Percentiles rank a stretch among this genome's conserved stretches.
phyloP scores from a whole-genome alignment of 306 rosid genomes.

The Casuarina equisetifolia region DNA sequence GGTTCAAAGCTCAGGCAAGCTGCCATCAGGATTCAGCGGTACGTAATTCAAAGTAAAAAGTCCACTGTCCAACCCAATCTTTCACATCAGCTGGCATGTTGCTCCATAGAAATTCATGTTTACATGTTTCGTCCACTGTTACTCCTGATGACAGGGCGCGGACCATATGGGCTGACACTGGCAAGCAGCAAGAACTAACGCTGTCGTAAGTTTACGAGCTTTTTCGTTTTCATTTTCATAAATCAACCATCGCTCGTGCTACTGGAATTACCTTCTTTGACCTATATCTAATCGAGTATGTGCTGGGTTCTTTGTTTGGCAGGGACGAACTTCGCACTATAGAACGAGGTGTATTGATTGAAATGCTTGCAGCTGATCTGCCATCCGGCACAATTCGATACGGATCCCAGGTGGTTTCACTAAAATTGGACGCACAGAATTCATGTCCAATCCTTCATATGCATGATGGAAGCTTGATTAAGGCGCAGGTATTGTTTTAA shows the following conservation, averaged over 20 bases:
- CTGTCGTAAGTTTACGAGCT: not conserved
- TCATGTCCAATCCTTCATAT: conserved; percentile 33
- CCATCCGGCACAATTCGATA: conserved; percentile 46
- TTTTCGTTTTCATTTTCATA: not conserved
- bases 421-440: conserved; percentile 36
- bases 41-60: not conserved
- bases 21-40: conserved; percentile 43
- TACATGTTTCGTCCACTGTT: not conserved
- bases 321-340: conserved; percentile 45
- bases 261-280: too few relatives aligned
- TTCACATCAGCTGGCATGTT: too few relatives aligned
- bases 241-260: too few relatives aligned
- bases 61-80: too few relatives aligned
- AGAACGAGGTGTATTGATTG: conserved; percentile 46
- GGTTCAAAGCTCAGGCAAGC: conserved; percentile 45
- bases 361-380: conserved; percentile 37
- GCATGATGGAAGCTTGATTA: conserved; percentile 37
- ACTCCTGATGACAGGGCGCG: not conserved
- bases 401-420: conserved; percentile 33
- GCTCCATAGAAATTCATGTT: too few relatives aligned
- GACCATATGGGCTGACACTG: conserved; percentile 5
- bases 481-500: conserved; percentile 37
- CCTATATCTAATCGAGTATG: too few relatives aligned
- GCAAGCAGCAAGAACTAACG: conserved; percentile 11
- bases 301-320: not conserved